Percentiles rank a stretch among this genome's conserved stretches.
Evolutionary conservation across 2,329 filamentous ascomycete species (phyloP).

Genomic region (Blastomyces parvus): DNA sequence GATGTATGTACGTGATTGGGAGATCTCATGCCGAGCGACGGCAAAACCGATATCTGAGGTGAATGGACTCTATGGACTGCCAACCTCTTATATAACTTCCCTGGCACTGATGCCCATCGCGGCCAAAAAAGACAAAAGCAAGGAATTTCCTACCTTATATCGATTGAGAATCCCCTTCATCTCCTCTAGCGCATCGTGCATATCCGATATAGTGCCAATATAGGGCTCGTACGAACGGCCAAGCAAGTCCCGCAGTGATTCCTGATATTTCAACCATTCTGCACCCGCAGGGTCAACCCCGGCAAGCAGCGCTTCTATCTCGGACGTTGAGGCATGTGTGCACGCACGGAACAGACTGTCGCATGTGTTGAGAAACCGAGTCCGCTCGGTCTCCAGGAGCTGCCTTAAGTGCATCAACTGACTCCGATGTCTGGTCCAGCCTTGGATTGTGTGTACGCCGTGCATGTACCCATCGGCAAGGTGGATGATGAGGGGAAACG

Average conservation of each 20-base stretch:
- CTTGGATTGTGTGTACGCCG: conserved; percentile 8
- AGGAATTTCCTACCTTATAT: not conserved
- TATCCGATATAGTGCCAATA: not conserved
- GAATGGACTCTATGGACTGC: too few species aligned
- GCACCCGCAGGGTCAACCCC: not conserved
- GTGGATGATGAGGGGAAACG: conserved; percentile 15
- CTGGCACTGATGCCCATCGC: not conserved
- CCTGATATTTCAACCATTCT: not conserved
- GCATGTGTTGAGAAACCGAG: conserved; percentile 8
- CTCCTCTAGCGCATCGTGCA: not conserved
- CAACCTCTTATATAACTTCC: not conserved
- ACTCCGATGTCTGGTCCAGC: conserved; percentile 1
- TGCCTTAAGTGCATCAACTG: conserved; percentile 6
- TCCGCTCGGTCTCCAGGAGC: conserved; percentile 1
- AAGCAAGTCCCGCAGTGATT: not conserved
- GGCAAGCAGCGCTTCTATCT: not conserved
- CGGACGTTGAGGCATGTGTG: not conserved
- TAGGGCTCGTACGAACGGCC: not conserved
- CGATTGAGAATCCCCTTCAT: not conserved
- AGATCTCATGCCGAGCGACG: not conserved
- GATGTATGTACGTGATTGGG: not conserved
- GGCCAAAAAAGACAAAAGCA: not conserved
- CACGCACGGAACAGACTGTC: conserved; percentile 5
- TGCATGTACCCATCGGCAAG: conserved; percentile 13
- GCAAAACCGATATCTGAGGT: not conserved